Base-by-base conservation (phyloP, 306 rosid genomes). In the Prunus davidiana region DNA sequence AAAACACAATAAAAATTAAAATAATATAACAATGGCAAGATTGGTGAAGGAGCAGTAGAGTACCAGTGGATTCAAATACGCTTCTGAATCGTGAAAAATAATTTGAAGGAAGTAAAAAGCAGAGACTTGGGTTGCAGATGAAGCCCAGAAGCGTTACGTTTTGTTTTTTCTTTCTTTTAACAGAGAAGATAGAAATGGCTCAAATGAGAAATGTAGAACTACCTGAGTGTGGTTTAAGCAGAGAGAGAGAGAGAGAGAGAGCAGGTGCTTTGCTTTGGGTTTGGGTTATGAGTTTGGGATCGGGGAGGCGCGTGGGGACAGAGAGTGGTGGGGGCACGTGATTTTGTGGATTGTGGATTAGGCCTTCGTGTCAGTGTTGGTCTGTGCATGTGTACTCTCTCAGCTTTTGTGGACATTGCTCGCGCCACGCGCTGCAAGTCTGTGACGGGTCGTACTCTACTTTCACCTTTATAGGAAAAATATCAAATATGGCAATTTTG, bases 221-320 rank as follows among this genome's bases (percentile, higher is more conserved):
- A 7, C 22, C 58, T 19, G 54, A 49, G 54, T 49, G 6, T 49
- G 54, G 43, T 38, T 38, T 38, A 32, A 2, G 43, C 43, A 32
- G 25, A 24, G 25, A 24, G 30, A 28, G 30, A 28, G 30, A 28
- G 30, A 30, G 30, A 34, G 43, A 49, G 54, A 52, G 57, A 5
- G 45, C 67, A 63, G 67, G 46, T 28, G 12, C 67, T 30, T 73
- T 25, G 77, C 57, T 50, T 72, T 8, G 25, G 76, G 54, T 73
- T 73, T n/a, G 45, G 67, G 76, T 41, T 15, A 14, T 38, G 56
- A 18, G 69, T 46, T 61, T 45, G 47, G 77, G 77, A 73, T 73
- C 47, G 77, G 50, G 47, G 25, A 47, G 46, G 69, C 77, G 47
- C 46, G 77, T 73, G 69, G 58, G 43, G 67, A 43, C 38, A 22